These are phyloP conservation scores for Coprinopsis sp. DNA, from an alignment of 768 basidiomycete species.

Conservation along the genomic window DNA sequence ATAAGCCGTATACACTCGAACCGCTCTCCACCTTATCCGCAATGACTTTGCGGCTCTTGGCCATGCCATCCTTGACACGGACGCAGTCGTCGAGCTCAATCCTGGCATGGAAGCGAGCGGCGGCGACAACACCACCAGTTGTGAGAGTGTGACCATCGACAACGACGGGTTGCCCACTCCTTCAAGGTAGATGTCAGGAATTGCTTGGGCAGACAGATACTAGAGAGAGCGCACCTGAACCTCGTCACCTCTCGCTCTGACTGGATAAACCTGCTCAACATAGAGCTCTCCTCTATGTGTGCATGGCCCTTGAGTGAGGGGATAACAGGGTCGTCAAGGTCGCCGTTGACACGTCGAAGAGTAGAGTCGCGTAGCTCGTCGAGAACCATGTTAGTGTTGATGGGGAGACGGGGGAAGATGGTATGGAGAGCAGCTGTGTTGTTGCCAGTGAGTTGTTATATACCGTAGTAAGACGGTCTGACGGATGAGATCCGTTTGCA, in stretches of 20 bases:
- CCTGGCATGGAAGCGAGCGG: slow-evolving; percentile 51
- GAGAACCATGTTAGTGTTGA: slow-evolving; percentile 3
- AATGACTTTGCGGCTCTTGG: slow-evolving; percentile 62
- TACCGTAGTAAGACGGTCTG: not conserved
- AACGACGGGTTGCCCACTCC: slow-evolving; percentile 49
- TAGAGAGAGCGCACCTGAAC: slow-evolving; percentile 42
- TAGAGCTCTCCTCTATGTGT: slow-evolving; percentile 8
- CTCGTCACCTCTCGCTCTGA: slow-evolving; percentile 48
- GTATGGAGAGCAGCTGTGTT: too few species aligned
- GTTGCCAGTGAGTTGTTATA: not conserved
- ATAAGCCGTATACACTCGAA: slow-evolving; percentile 77
- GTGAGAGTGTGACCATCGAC: slow-evolving; percentile 64
- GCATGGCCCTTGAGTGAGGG: slow-evolving; percentile 13
- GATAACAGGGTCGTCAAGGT: not conserved
- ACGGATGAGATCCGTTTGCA: slow-evolving; percentile 29
- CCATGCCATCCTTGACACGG: slow-evolving; percentile 46
- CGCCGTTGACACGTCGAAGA: slow-evolving; percentile 2
- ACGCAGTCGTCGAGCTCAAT: slow-evolving; percentile 40
- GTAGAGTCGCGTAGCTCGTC: slow-evolving; percentile 7
- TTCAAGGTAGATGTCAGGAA: slow-evolving; percentile 34
- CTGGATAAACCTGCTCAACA: slow-evolving; percentile 36
- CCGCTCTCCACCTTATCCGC: slow-evolving; percentile 61
- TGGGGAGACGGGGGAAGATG: not conserved
- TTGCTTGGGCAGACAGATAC: slow-evolving; percentile 34
- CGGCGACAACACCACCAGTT: slow-evolving; percentile 61